A percentile compares a stretch with the other conserved stretches of the same genome.
These are phyloP conservation scores for Cystobasidium ongulense DNA, from an alignment of 768 basidiomycete species.

Conservation along the genomic window DNA sequence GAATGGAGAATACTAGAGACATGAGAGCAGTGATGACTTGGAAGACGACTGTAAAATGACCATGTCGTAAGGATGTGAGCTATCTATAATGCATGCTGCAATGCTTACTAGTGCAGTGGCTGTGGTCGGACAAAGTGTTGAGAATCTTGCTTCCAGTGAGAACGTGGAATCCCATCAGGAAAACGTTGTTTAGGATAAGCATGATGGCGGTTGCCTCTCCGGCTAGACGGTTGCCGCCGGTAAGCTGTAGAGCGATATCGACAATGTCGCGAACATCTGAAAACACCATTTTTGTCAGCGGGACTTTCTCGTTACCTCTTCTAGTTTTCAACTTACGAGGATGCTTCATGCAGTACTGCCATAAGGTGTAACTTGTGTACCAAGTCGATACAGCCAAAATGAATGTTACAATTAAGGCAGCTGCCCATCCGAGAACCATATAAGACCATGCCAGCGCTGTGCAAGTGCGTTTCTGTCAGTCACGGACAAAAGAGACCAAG, in stretches of 20 bases:
- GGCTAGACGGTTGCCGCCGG: constrained; percentile 50
- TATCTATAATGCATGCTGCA: constrained; percentile 45
- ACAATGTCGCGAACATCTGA: constrained; percentile 34
- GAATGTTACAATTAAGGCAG: constrained; percentile 28
- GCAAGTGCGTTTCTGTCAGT: neutral
- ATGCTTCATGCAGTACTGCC: constrained; percentile 34
- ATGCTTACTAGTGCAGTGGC: constrained; percentile 47
- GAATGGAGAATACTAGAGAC: constrained; percentile 44
- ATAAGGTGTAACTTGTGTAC: constrained; percentile 20
- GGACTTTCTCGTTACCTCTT: no score
- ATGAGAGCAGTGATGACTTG: constrained; percentile 41
- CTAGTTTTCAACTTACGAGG: neutral
- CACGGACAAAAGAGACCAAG: neutral
- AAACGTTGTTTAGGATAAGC: constrained; percentile 55
- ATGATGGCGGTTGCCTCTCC: constrained; percentile 54
- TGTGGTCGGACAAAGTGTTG: constrained; percentile 44
- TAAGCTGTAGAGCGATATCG: constrained; percentile 40
- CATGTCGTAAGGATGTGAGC: neutral
- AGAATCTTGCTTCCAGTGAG: constrained; percentile 52
- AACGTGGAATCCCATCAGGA: constrained; percentile 50
- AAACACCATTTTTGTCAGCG: neutral
- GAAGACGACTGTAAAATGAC: constrained; percentile 48
- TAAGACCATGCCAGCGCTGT: constrained; percentile 33
- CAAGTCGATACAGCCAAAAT: constrained; percentile 30
- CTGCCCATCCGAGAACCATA: constrained; percentile 35